phyloP scores from a whole-genome alignment of 805 yeast species.

The Wickerhamomyces mucosus region DNA sequence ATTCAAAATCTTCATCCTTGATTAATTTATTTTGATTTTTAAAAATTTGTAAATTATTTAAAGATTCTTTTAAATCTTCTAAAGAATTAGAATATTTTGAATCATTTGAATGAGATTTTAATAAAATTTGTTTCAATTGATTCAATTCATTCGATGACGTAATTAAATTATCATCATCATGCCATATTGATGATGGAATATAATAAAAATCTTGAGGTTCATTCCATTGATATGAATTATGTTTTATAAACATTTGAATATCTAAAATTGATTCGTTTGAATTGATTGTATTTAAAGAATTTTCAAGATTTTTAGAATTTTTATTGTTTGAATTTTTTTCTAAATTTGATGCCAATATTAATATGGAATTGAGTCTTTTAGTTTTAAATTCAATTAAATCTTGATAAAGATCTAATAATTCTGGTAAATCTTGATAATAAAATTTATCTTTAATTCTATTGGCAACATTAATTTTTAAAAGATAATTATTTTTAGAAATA shows the following conservation, averaged over 20 bases:
- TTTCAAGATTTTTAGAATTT: conserved; percentile 32
- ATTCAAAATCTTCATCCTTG: conserved; percentile 39
- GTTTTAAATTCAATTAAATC: conserved; percentile 76
- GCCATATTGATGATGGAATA: conserved; percentile 91
- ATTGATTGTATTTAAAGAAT: conserved; percentile 45
- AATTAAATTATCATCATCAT: conserved; percentile 78
- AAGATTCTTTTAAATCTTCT: conserved; percentile 21
- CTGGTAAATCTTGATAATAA: conserved; percentile 89
- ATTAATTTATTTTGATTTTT: conserved; percentile 28
- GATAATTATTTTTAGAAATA: conserved; percentile 72
- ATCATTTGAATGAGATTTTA: conserved; percentile 26
- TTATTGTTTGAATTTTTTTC: conserved; percentile 49
- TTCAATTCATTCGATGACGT: conserved; percentile 41
- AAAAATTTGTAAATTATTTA: conserved; percentile 22
- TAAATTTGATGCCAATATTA: conserved; percentile 47
- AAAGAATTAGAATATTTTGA: conserved; percentile 21
- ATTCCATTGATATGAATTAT: conserved; percentile 63
- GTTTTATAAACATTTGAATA: conserved; percentile 87
- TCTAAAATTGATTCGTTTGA: conserved; percentile 71
- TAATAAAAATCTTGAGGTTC: conserved; percentile 84
- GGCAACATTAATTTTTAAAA: conserved; percentile 73
- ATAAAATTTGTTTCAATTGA: conserved; percentile 38
- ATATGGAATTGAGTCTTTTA: conserved; percentile 55
- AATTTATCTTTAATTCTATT: conserved; percentile 89
- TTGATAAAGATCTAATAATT: conserved; percentile 75